Evolutionary conservation across 305 asterid species (phyloP).

Genomic region (Ruellia speciosa): DNA sequence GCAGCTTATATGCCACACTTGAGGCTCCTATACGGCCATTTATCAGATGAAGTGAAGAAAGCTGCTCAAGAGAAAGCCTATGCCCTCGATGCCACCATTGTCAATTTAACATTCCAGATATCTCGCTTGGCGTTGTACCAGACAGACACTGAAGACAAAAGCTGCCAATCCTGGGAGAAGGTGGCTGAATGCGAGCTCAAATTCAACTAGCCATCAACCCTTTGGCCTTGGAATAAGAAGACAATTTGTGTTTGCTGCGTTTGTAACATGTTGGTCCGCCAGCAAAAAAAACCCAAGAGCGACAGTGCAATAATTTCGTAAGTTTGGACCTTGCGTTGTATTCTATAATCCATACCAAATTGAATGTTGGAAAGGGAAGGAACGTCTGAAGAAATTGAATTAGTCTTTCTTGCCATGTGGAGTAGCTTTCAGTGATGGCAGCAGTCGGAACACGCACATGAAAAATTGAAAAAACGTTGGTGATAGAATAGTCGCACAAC

Average conservation of each 20-base stretch:
- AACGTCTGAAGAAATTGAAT: neutral
- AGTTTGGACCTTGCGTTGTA: too few relatives aligned
- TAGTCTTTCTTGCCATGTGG: neutral
- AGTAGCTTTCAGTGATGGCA: neutral
- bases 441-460: too few relatives aligned
- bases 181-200: slow-evolving; percentile 50
- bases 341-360: too few relatives aligned
- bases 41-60: slow-evolving; percentile 63
- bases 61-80: slow-evolving; percentile 58
- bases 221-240: neutral
- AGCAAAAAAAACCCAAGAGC: too few relatives aligned
- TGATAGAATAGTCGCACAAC: neutral
- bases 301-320: too few relatives aligned
- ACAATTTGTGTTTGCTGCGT: too few relatives aligned
- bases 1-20: slow-evolving; percentile 96
- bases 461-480: too few relatives aligned
- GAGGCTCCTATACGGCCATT: slow-evolving; percentile 72
- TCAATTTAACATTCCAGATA: slow-evolving; percentile 43
- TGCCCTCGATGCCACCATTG: slow-evolving; percentile 46
- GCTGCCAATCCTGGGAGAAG: slow-evolving; percentile 83
- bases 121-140: slow-evolving; percentile 60
- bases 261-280: too few relatives aligned
- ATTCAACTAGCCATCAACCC: slow-evolving; percentile 10
- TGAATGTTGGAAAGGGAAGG: too few relatives aligned
- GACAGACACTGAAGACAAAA: slow-evolving; percentile 69